A percentile compares a stretch with the other conserved stretches of the same genome.
These are phyloP conservation scores for Moesziomyces parantarcticus DNA, from an alignment of 1,284 basidiomycete species.

Conservation along the genomic window DNA sequence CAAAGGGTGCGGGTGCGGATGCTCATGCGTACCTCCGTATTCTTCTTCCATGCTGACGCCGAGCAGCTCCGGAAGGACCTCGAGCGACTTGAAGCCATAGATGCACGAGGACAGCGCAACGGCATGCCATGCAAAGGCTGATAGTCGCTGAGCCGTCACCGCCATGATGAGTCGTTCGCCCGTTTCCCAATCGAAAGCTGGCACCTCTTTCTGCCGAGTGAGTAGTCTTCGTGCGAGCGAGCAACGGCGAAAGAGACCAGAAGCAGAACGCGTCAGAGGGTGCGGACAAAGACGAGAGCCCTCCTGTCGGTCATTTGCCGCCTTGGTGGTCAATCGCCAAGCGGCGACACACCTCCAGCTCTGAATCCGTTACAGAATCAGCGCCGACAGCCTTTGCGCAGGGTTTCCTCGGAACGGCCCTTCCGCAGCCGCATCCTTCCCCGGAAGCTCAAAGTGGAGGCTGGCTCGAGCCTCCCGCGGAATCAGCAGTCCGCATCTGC, in stretches of 20 bases:
- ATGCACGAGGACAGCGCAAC: conserved; percentile 29
- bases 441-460: background rate
- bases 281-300: background rate
- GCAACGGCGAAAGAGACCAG: background rate
- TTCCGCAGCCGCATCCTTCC: no score
- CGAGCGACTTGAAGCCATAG: conserved; percentile 36
- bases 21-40: conserved; percentile 26
- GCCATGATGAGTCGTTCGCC: conserved; percentile 9
- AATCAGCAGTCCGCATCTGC: background rate
- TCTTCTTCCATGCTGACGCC: conserved; percentile 19
- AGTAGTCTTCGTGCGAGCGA: background rate
- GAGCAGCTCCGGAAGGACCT: conserved; percentile 16
- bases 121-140: conserved; percentile 23
- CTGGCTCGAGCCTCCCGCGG: background rate
- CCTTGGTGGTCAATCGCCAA: background rate
- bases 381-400: no score
- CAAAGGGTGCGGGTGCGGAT: background rate
- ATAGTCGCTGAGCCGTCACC: background rate
- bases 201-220: background rate
- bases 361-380: no score
- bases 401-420: no score
- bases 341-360: background rate
- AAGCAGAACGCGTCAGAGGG: no score
- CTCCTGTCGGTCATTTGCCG: background rate
- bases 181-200: background rate